These are phyloP conservation scores for Polytrichum formosum DNA, from an alignment of 225 moss, liverwort and hornwort genomes.

Conservation along the genomic window DNA sequence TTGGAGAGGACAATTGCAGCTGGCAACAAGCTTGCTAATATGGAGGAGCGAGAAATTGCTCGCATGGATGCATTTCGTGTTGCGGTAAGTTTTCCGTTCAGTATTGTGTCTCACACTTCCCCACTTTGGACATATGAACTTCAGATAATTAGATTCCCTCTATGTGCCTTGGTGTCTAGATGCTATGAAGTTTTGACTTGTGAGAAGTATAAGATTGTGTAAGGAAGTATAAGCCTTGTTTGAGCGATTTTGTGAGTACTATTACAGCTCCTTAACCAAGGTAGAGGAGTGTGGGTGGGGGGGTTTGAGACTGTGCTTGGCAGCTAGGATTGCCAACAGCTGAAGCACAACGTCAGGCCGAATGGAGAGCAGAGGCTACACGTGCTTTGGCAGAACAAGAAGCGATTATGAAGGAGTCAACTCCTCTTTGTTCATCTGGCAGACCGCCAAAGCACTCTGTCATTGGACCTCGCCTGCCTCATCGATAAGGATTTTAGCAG, in stretches of 20 bases:
- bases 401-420: constrained; percentile 53
- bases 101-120: background rate
- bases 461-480: constrained; percentile 71
- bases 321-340: constrained; percentile 93
- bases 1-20: constrained; percentile 81
- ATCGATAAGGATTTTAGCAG: constrained; percentile 6
- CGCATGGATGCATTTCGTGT: constrained; percentile 89
- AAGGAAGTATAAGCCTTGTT: no score
- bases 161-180: no score
- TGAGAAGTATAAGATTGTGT: no score
- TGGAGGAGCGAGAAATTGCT: constrained; percentile 81
- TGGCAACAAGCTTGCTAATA: constrained; percentile 73
- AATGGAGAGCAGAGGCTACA: constrained; percentile 94
- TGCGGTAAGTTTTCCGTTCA: constrained; percentile 59
- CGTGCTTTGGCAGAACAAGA: constrained; percentile 75
- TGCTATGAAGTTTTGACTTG: no score
- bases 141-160: no score
- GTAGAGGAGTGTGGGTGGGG: constrained; percentile 32
- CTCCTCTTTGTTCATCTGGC: constrained; percentile 39
- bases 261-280: constrained; percentile 42
- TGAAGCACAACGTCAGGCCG: constrained; percentile 92
- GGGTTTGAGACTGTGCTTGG: constrained; percentile 65
- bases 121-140: no score
- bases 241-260: constrained; percentile 15
- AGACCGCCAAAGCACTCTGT: constrained; percentile 55